These are phyloP conservation scores for Aphanoascus verrucosus DNA, from an alignment of 2,329 filamentous ascomycete species.

Conservation along the genomic window DNA sequence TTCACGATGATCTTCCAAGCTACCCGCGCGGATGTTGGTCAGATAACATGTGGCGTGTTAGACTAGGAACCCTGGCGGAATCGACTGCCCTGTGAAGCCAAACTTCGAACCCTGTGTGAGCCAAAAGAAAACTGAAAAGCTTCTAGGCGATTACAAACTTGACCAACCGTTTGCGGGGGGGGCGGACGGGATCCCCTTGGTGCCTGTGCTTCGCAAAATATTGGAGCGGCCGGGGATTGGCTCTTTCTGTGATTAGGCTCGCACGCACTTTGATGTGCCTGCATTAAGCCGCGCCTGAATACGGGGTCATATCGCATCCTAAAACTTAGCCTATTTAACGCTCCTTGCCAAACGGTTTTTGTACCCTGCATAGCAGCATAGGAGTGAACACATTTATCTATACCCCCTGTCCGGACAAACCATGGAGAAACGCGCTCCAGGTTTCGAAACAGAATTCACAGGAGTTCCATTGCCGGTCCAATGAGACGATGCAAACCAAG, in stretches of 20 bases:
- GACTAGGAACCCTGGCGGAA: neutral
- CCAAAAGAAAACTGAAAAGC: neutral
- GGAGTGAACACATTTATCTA: neutral
- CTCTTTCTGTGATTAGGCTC: neutral
- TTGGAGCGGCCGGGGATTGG: neutral
- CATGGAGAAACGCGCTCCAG: neutral
- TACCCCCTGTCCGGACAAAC: neutral
- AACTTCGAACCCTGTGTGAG: neutral
- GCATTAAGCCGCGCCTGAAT: neutral
- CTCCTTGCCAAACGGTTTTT: neutral
- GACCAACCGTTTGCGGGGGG: constrained; percentile 5
- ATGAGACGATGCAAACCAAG: neutral
- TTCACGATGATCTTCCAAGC: no score
- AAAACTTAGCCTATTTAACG: neutral
- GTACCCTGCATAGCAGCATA: neutral
- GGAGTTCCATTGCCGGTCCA: neutral
- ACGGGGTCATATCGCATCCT: neutral
- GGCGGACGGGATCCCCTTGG: neutral
- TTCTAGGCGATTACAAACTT: neutral
- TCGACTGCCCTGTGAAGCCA: neutral
- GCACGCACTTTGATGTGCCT: neutral
- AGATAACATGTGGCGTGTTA: neutral
- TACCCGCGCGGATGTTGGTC: no score
- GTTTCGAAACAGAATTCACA: constrained; percentile 2
- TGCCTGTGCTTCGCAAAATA: neutral